Evolutionary conservation across 2,329 filamentous ascomycete genomes (phyloP), one percentile per base, ranked within the genome.

Genomic region (Cladophialophora psammophila): DNA sequence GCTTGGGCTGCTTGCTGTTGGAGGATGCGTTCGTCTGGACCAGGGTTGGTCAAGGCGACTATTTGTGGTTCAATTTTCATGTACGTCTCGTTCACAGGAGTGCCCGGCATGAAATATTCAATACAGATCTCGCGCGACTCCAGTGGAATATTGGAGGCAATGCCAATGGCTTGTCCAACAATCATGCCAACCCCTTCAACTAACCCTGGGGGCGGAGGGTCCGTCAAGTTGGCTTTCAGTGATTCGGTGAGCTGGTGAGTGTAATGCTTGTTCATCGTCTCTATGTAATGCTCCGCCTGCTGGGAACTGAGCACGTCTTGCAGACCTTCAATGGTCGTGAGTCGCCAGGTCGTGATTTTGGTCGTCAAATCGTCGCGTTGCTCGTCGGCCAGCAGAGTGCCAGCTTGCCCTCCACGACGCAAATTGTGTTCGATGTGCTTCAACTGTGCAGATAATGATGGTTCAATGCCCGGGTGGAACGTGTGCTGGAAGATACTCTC

Each of bases 271-370:
- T 90, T 92, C 65, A 97, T 87, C 61, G 87, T 83, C 7, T 85
- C 80, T 35, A 90, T 88, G 78, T 93, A 86, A 10, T 91, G 86
- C 12, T 84, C 83, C 53, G 88, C 90, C 63, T 90, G 85, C 0
- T 87, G 82, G 3, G 90, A 88, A 64, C 86, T 85, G 18, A 98
- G 84, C 40, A 86, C 78, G 60, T 91, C 88, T 70, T 90, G 86
- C 18, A 99, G 84, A n/a, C 94, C 95, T 75, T 99, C 95, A 15
- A 98, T 83, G 2, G 95, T 99, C 3, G 94, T 90, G 80, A 98
- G 88, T 67, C 95, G 89, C 95, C 95, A 99, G 76, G 91, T 92
- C 67, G 96, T 89, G 53, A 98, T 88, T 79, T 96, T 96, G 54
- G 90, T 88, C 26, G 91, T 91, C 64, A 96, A 85, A 1, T 94